Conservation (phyloP, 78 protist genomes). For the Ministeria vibrans region DNA sequence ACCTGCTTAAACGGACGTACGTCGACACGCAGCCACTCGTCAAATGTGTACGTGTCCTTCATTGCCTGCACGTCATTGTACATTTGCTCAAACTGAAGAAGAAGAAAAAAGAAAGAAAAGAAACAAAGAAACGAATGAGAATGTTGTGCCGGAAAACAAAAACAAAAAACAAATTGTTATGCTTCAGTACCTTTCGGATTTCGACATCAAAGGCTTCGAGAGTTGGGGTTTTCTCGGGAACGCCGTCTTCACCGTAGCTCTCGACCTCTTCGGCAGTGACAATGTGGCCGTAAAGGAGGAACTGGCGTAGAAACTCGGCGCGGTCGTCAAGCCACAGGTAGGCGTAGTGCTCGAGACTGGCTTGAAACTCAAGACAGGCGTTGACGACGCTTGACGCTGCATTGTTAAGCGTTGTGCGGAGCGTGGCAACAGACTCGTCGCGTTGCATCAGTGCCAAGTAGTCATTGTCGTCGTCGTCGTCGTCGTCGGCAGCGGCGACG, state of each 20-base stretch:
- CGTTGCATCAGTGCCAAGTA: conserved; percentile 17
- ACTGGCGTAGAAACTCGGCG: conserved; percentile 1
- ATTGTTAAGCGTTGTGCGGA: conserved; percentile 22
- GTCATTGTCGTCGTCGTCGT: neutral
- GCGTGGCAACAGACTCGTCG: too few species aligned
- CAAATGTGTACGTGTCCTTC: neutral
- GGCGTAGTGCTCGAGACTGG: neutral
- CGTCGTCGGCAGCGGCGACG: neutral
- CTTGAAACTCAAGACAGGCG: conserved; percentile 37
- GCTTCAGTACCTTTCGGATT: too few species aligned
- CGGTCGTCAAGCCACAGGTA: conserved; percentile 27
- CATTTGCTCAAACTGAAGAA: neutral
- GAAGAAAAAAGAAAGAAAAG: too few species aligned
- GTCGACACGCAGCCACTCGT: conserved; percentile 47
- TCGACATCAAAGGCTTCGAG: conserved; percentile 26
- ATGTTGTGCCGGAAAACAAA: too few species aligned
- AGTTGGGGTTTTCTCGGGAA: conserved; percentile 16
- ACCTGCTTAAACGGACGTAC: conserved; percentile 25
- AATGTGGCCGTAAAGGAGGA: conserved; percentile 12
- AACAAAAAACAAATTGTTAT: too few species aligned
- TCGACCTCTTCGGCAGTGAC: neutral
- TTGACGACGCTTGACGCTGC: conserved; percentile 47
- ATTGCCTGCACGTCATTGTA: conserved; percentile 3
- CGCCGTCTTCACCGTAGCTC: neutral
- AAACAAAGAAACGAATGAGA: too few species aligned